phyloP scores from a whole-genome alignment of 2,329 filamentous ascomycete genomes.

The Rutstroemia sp. region DNA sequence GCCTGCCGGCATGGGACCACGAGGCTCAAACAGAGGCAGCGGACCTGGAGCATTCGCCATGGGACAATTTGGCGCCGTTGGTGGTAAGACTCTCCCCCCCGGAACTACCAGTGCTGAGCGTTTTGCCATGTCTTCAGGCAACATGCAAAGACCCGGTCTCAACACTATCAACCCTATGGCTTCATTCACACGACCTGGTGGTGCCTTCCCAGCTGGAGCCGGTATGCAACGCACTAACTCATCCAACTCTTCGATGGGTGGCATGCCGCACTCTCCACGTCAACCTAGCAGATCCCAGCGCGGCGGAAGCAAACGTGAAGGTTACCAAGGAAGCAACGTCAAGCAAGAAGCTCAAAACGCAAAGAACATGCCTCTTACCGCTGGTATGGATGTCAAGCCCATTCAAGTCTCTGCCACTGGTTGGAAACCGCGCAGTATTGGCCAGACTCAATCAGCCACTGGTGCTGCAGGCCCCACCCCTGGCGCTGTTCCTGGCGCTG shows the following conservation, averaged over 20 bases:
- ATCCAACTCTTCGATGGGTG: slow-evolving; percentile 49
- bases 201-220: slow-evolving; percentile 53
- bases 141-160: slow-evolving; percentile 39
- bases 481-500: slow-evolving; percentile 38
- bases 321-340: slow-evolving; percentile 36
- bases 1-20: slow-evolving; percentile 40
- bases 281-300: slow-evolving; percentile 51
- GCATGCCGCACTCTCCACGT: slow-evolving; percentile 64
- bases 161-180: slow-evolving; percentile 46
- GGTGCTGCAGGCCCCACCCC: slow-evolving; percentile 36
- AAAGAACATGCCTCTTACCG: slow-evolving; percentile 88
- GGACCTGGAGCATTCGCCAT: slow-evolving; percentile 51
- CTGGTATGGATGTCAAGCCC: slow-evolving; percentile 72
- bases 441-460: slow-evolving; percentile 33
- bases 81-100: slow-evolving; percentile 56
- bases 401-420: slow-evolving; percentile 66
- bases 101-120: slow-evolving; percentile 73
- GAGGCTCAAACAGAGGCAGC: slow-evolving; percentile 41
- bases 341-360: slow-evolving; percentile 61
- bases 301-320: slow-evolving; percentile 55
- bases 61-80: slow-evolving; percentile 57
- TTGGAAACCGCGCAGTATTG: slow-evolving; percentile 81
- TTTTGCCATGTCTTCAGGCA: slow-evolving; percentile 56
- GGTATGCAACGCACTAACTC: slow-evolving; percentile 53
- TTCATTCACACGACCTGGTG: slow-evolving; percentile 53